Conservation (phyloP, 202 grass and related monocot species). For the Eragrostis tef region DNA sequence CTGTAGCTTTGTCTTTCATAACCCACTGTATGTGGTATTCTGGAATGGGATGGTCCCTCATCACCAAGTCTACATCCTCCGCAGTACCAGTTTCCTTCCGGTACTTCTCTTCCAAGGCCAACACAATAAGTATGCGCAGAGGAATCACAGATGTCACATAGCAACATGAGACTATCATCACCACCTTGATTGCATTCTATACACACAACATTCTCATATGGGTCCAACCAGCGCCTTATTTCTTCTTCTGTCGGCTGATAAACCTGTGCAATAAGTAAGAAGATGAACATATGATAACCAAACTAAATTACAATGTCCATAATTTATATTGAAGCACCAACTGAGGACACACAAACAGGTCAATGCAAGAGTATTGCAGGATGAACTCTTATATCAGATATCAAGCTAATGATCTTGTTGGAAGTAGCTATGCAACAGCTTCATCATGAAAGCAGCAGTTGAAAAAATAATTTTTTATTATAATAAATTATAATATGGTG, state of each 20-base stretch:
- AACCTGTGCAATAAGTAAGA: constrained; percentile 59
- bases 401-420: background rate
- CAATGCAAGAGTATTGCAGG: background rate
- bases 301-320: constrained; percentile 3
- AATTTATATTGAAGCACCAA: background rate
- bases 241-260: constrained; percentile 98
- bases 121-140: constrained; percentile 97
- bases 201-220: constrained; percentile 93
- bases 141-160: constrained; percentile 98
- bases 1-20: constrained; percentile 40
- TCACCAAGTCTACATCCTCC: constrained; percentile 70
- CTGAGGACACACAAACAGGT: background rate
- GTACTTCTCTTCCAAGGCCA: constrained; percentile 82
- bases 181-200: constrained; percentile 98
- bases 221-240: constrained; percentile 87
- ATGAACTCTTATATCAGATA: constrained; percentile 32
- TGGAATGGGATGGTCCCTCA: constrained; percentile 53
- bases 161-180: constrained; percentile 89
- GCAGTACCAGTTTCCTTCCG: constrained; percentile 98
- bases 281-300: background rate
- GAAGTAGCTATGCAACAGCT: background rate
- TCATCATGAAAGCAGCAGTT: background rate
- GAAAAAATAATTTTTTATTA: constrained; percentile 17
- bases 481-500: background rate
- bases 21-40: constrained; percentile 31